Evolutionary conservation across 306 rosid species (phyloP).

Genomic region (Trifolium pratense): DNA sequence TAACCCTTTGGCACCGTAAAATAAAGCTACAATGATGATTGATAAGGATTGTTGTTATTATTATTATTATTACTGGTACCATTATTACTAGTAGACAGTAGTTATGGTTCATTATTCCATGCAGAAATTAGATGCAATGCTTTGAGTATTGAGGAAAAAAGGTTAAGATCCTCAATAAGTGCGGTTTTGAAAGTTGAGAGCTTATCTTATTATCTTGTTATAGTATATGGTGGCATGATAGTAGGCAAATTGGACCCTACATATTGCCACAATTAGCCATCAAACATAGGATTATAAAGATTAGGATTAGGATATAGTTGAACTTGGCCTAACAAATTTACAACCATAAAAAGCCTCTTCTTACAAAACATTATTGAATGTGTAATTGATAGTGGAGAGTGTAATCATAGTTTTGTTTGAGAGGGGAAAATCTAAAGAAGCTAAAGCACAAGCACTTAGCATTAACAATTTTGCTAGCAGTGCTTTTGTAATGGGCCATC

Average conservation of each 20-base stretch:
- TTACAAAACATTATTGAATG: constrained; percentile 2
- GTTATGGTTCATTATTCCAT: no score
- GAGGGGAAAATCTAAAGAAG: not conserved
- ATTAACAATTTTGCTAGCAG: constrained; percentile 4
- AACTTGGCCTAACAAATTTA: constrained; percentile 52
- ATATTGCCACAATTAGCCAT: constrained; percentile 26
- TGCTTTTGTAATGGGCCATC: constrained; percentile 42
- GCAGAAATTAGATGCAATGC: constrained; percentile 6
- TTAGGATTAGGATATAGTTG: constrained; percentile 42
- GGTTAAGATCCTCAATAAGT: constrained; percentile 14
- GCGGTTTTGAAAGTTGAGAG: constrained; percentile 4
- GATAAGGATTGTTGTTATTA: not conserved
- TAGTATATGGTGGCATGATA: constrained; percentile 42
- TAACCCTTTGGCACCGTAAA: not conserved
- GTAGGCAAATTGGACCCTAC: constrained; percentile 50
- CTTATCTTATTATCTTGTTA: constrained; percentile 49
- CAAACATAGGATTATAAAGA: constrained; percentile 38
- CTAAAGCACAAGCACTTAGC: constrained; percentile 22
- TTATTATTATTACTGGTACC: no score
- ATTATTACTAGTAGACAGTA: no score
- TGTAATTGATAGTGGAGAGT: constrained; percentile 35
- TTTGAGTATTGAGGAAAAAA: constrained; percentile 25
- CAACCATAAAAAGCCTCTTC: constrained; percentile 5
- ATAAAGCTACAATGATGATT: constrained; percentile 7
- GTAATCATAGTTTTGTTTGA: constrained; percentile 33